Evolutionary conservation across 2,329 filamentous ascomycete genomes (phyloP).

Genomic region (Colletotrichum plurivorum): DNA sequence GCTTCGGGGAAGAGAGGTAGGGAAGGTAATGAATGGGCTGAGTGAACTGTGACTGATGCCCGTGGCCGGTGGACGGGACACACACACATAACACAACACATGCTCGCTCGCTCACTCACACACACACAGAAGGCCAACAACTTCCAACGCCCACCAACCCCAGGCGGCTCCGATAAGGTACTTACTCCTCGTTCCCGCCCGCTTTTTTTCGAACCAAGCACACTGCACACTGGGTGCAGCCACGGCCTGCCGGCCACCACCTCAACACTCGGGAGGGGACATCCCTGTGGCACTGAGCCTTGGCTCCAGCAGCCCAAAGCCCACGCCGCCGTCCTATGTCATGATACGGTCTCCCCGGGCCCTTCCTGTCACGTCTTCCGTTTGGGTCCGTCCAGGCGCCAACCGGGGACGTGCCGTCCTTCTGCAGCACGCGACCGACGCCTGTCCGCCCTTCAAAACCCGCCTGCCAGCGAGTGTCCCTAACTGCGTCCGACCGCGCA

Average conservation of each 20-base stretch:
- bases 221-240: neutral
- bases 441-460: neutral
- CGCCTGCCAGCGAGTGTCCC: neutral
- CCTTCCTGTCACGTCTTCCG: constrained; percentile 31
- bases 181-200: constrained; percentile 14
- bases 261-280: constrained; percentile 23
- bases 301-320: constrained; percentile 17
- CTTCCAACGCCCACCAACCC: constrained; percentile 12
- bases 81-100: constrained; percentile 5
- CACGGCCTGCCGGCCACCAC: constrained; percentile 18
- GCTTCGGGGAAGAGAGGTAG: constrained; percentile 1
- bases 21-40: neutral
- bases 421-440: neutral
- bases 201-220: constrained; percentile 19
- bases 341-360: constrained; percentile 36
- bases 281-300: constrained; percentile 27
- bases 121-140: neutral
- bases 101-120: neutral
- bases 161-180: constrained; percentile 30
- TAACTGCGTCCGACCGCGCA: constrained; percentile 28
- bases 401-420: constrained; percentile 23
- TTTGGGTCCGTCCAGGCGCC: constrained; percentile 34
- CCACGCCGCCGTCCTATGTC: constrained; percentile 18
- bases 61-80: constrained; percentile 7
- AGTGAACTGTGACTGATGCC: neutral